A percentile compares a stretch with the other conserved stretches of the same genome.
These are phyloP conservation scores for Juglanconis juglandina DNA, from an alignment of 2,329 filamentous ascomycete species.

Conservation along the genomic window DNA sequence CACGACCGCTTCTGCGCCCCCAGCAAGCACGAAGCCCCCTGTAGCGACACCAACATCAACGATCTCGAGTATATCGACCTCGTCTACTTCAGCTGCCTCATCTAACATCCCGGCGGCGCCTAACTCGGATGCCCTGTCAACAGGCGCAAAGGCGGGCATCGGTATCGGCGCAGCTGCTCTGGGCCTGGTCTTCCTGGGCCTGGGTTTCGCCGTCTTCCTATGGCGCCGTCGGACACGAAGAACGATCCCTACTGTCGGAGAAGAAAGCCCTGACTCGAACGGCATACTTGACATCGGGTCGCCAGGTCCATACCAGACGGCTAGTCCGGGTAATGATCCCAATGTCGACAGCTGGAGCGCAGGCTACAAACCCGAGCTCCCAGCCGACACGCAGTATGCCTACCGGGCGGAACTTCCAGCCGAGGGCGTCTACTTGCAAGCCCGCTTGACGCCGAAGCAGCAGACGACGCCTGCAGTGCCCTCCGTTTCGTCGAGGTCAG, in stretches of 20 bases:
- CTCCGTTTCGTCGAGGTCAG: too few species aligned
- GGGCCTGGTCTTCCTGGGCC: neutral
- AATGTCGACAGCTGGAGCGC: neutral
- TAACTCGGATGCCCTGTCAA: neutral
- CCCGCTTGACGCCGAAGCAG: too few species aligned
- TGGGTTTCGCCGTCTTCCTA: neutral
- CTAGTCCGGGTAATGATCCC: neutral
- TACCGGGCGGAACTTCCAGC: neutral
- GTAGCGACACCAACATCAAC: neutral
- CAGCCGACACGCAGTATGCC: neutral
- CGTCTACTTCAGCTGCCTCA: neutral
- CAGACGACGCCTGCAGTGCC: too few species aligned
- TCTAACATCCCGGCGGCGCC: too few species aligned
- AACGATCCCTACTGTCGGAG: neutral
- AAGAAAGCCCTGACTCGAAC: neutral
- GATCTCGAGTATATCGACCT: neutral
- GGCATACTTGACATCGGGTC: neutral
- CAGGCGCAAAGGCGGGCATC: neutral
- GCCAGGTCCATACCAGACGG: neutral
- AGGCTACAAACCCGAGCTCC: neutral
- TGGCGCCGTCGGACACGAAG: neutral
- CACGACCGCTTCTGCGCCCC: neutral
- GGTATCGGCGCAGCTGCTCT: neutral
- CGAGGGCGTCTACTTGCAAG: neutral
- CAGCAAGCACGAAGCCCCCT: neutral